Base-by-base conservation (phyloP, 345 rosid genomes). In the Bretschneidera sinensis region DNA sequence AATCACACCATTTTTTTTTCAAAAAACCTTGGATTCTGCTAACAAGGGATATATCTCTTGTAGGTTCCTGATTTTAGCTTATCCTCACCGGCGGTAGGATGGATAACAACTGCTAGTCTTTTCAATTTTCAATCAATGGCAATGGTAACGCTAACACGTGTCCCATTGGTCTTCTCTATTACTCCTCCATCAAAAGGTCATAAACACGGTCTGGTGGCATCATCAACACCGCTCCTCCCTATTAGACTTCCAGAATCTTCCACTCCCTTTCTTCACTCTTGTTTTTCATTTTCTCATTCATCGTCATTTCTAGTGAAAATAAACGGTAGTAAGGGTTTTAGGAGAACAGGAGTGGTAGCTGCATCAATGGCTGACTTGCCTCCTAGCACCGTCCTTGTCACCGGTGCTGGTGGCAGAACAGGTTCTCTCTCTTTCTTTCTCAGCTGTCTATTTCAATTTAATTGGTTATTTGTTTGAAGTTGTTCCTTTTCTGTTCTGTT, bases 371-470 rank as follows among this genome's bases (percentile, higher is more conserved):
- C 78, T 21, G 63, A 58, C 65, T 59, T 65, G 49, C 59, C 84
- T 8, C 67, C 61, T 34, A 76, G 71, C 68, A 78, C 88, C 28
- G 92, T 88, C 16, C 96, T 88, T 58, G 88, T 88, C 59, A 83
- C 96, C 45, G 96, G 92, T 17, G 92, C 96, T n/a, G 83, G 85
- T 33, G 96, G 96, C 33, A 74, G 92, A 75, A 88, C 96, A 55
- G 92, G 96, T 88, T 65, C 39, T 39, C 35, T 56, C 49, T 55
- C 54, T 55, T 51, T 21, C 19, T 60, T 51, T 5, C 19, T 43
- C n/a, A n/a, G n/a, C 54, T 22, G 0, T 48, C 28, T 24, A 17
- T 18, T n/a, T n/a, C n/a, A n/a, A n/a, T n/a, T n/a, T n/a, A 20
- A 20, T 2, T 49, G 14, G 13, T 49, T 21, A 17, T 49, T 49